Evolutionary conservation across 306 rosid genomes (phyloP).

Genomic region (Fragaria vesca): DNA sequence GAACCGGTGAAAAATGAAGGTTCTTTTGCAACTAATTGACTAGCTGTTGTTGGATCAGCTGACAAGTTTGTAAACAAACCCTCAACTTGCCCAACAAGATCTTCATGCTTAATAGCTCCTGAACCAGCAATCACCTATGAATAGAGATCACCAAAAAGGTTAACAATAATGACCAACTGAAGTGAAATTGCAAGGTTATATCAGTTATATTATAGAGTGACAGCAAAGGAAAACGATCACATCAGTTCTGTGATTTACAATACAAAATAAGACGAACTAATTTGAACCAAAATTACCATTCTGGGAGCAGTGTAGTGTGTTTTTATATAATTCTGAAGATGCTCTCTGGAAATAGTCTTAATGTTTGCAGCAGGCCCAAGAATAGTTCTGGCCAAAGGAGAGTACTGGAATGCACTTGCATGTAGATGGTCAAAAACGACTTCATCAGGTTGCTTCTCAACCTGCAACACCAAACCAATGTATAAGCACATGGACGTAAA

Average conservation of each 20-base stretch:
- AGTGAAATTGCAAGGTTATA: neutral
- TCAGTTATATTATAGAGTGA: neutral
- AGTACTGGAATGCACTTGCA: conserved; percentile 92
- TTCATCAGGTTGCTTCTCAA: conserved; percentile 88
- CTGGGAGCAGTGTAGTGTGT: conserved; percentile 95
- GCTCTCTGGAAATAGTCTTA: conserved; percentile 75
- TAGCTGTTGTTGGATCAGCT: conserved; percentile 69
- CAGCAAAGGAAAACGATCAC: conserved; percentile 1
- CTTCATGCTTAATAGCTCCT: conserved; percentile 89
- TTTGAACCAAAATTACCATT: conserved; percentile 50
- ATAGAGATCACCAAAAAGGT: conserved; percentile 18
- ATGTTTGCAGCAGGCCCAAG: conserved; percentile 87
- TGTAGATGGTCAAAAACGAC: conserved; percentile 88
- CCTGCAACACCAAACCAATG: conserved; percentile 40
- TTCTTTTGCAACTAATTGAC: conserved; percentile 70
- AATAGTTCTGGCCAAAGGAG: conserved; percentile 91
- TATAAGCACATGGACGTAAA: neutral
- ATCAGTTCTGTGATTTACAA: neutral
- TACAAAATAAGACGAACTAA: neutral
- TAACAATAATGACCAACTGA: neutral
- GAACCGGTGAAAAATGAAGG: conserved; percentile 92
- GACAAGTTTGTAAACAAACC: conserved; percentile 72
- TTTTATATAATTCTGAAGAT: conserved; percentile 73
- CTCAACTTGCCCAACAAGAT: conserved; percentile 64
- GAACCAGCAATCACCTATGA: conserved; percentile 78